Conservation (phyloP, 2,329 filamentous ascomycete species). For the Trichocomaceae sp. region DNA sequence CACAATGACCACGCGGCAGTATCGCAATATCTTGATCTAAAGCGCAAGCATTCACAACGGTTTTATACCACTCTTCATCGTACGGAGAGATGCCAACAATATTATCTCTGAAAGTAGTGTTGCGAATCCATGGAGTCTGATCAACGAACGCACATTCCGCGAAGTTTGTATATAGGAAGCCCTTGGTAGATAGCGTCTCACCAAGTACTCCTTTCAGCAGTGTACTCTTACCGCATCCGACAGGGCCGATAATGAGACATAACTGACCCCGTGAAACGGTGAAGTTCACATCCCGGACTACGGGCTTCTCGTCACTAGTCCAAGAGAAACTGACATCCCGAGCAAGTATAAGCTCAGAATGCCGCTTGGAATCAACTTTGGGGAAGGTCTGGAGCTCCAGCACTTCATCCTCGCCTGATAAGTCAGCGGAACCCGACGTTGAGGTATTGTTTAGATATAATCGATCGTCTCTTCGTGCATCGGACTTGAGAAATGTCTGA, state of each 20-base stretch:
- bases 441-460: slow-evolving; percentile 46
- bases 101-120: slow-evolving; percentile 37
- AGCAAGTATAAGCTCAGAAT: slow-evolving; percentile 25
- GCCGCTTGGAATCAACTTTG: slow-evolving; percentile 23
- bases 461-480: slow-evolving; percentile 44
- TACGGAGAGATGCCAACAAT: slow-evolving; percentile 27
- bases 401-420: slow-evolving; percentile 39
- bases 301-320: slow-evolving; percentile 52
- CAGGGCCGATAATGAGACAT: slow-evolving; percentile 58
- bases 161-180: slow-evolving; percentile 46
- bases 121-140: slow-evolving; percentile 34
- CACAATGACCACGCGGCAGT: slow-evolving; percentile 45
- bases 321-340: slow-evolving; percentile 59
- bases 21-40: slow-evolving; percentile 43
- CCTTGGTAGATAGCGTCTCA: slow-evolving; percentile 39
- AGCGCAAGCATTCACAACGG: slow-evolving; percentile 37
- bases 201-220: slow-evolving; percentile 46
- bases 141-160: slow-evolving; percentile 44
- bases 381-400: slow-evolving; percentile 25
- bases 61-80: slow-evolving; percentile 24
- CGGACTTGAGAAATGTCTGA: slow-evolving; percentile 27
- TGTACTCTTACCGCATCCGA: slow-evolving; percentile 61
- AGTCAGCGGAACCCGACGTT: slow-evolving; percentile 13
- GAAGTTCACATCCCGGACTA: slow-evolving; percentile 53
- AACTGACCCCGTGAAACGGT: slow-evolving; percentile 55